Percentiles rank a stretch among this genome's conserved stretches.
These are phyloP conservation scores for Yarrowia bubula DNA, from an alignment of 805 yeast species.

Conservation along the genomic window DNA sequence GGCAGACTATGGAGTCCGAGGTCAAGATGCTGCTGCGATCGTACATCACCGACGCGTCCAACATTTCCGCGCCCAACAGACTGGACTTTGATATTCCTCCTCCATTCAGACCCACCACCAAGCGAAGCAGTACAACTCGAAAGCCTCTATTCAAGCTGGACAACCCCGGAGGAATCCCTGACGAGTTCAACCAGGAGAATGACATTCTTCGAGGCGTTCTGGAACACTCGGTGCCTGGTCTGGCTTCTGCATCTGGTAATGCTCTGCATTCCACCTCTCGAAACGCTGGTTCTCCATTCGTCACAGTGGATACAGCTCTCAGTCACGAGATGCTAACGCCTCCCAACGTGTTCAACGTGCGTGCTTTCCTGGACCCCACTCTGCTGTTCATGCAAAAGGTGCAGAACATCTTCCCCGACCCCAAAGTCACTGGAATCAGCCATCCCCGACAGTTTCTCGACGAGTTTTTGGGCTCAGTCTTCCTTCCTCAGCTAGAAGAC, in stretches of 20 bases:
- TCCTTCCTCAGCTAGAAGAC: conserved; percentile 61
- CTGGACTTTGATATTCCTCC: conserved; percentile 10
- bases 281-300: conserved; percentile 47
- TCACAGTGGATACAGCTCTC: conserved; percentile 58
- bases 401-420: conserved; percentile 42
- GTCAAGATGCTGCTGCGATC: conserved; percentile 42
- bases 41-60: conserved; percentile 37
- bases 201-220: conserved; percentile 48
- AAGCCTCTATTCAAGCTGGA: conserved; percentile 34
- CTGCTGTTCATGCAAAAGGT: conserved; percentile 65
- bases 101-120: conserved; percentile 25
- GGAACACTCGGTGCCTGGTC: conserved; percentile 71
- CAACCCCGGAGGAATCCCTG: conserved; percentile 37
- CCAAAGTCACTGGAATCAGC: conserved; percentile 40
- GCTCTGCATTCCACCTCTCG: conserved; percentile 39
- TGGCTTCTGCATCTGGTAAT: conserved; percentile 41
- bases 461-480: conserved; percentile 61
- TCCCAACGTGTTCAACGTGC: conserved; percentile 74
- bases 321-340: conserved; percentile 65
- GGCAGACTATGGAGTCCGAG: conserved; percentile 47
- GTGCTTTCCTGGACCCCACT: conserved; percentile 71
- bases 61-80: conserved; percentile 23
- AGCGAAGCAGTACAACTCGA: conserved; percentile 37
- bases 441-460: conserved; percentile 46
- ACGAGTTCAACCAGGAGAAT: conserved; percentile 34